phyloP scores from a whole-genome alignment of 495 filamentous ascomycete genomes.

The Aspergillus conjunctus region DNA sequence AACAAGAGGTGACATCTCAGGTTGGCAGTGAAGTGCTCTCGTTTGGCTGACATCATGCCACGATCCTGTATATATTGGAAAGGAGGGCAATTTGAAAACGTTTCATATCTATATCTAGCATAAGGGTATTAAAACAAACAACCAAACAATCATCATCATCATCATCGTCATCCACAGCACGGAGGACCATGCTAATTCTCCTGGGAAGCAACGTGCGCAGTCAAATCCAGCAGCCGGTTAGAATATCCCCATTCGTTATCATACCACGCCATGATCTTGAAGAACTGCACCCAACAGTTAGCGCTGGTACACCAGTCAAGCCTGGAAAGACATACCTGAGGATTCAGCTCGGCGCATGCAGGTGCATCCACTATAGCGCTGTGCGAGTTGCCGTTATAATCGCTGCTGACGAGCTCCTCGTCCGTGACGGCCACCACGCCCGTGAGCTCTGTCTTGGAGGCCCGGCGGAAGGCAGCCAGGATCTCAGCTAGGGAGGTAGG shows the following conservation, averaged over 20 bases:
- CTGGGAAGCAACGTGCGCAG: conserved; percentile 13
- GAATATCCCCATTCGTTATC: conserved; percentile 45
- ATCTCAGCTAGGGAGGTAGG: conserved; percentile 38
- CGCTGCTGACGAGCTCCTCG: conserved; percentile 38
- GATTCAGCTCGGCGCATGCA: conserved; percentile 36
- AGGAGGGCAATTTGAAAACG: no score
- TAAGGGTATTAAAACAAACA: no score
- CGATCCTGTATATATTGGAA: no score
- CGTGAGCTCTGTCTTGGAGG: conserved; percentile 32
- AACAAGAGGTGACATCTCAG: no score
- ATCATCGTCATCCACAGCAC: no score
- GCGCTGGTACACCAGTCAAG: conserved; percentile 11
- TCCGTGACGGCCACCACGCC: conserved; percentile 36
- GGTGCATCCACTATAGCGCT: conserved; percentile 38
- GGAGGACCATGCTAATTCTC: neutral
- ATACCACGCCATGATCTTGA: conserved; percentile 45
- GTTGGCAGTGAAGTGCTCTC: no score
- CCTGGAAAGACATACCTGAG: conserved; percentile 29
- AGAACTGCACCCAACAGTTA: conserved; percentile 26
- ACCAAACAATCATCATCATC: no score
- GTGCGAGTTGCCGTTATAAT: conserved; percentile 36
- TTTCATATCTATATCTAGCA: no score
- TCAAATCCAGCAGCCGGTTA: conserved; percentile 38
- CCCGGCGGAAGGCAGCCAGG: conserved; percentile 34
- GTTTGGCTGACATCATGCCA: no score